Conservation (phyloP, 1,284 basidiomycete species). For the Tilletiaria anomala region DNA sequence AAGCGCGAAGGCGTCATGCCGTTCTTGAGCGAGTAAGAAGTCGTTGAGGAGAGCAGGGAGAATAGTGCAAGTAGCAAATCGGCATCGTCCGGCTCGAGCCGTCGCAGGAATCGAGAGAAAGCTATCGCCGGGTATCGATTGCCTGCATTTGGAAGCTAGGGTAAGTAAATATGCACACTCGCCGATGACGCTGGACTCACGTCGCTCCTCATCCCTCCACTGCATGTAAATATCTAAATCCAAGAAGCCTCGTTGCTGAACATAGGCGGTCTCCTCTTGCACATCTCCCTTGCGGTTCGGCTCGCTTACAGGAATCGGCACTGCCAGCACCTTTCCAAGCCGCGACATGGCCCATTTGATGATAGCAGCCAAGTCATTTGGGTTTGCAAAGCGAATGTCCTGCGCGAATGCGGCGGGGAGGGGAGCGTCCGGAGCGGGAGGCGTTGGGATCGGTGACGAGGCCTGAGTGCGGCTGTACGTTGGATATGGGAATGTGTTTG, state of each 20-base stretch:
- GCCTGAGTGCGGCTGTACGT: not conserved
- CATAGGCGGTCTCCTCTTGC: constrained; percentile 27
- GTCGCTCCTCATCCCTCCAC: constrained; percentile 28
- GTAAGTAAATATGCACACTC: not conserved
- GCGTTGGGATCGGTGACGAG: not conserved
- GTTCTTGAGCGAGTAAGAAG: constrained; percentile 33
- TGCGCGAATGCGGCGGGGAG: constrained; percentile 11
- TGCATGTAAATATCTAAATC: constrained; percentile 25
- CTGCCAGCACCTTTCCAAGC: constrained; percentile 29
- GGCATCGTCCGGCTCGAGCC: constrained; percentile 11
- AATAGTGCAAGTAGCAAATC: constrained; percentile 24
- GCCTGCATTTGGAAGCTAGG: not conserved
- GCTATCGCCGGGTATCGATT: constrained; percentile 11
- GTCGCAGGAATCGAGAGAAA: constrained; percentile 14
- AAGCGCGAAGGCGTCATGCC: constrained; percentile 35
- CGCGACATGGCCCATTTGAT: constrained; percentile 38
- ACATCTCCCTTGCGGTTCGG: constrained; percentile 13
- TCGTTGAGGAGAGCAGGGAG: constrained; percentile 31
- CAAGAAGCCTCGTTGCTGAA: constrained; percentile 34
- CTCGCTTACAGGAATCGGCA: constrained; percentile 11
- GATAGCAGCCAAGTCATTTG: constrained; percentile 31
- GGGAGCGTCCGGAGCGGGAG: constrained; percentile 1
- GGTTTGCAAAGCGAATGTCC: constrained; percentile 29
- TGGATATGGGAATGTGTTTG: constrained; percentile 3
- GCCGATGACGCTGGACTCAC: constrained; percentile 4